phyloP scores from a whole-genome alignment of 441 rosid genomes.

The Bocquillonia castaneifolia region DNA sequence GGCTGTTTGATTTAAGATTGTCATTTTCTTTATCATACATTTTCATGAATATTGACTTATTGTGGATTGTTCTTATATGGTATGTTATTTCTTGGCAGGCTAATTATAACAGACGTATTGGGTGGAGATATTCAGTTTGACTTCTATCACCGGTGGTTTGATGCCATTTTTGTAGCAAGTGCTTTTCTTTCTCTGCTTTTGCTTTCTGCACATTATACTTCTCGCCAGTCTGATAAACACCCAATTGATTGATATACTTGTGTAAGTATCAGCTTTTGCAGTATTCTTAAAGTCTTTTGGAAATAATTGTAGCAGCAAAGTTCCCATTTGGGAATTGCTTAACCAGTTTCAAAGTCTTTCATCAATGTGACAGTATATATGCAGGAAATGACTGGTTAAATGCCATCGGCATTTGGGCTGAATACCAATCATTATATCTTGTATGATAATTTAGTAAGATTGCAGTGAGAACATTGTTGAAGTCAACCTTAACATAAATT shows the following conservation, averaged over 20 bases:
- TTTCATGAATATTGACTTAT: not conserved
- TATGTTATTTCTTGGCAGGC: slow-evolving; percentile 50
- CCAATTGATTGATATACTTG: slow-evolving; percentile 60
- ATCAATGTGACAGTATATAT: not conserved
- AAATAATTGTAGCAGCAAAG: slow-evolving; percentile 5
- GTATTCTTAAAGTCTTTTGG: not conserved
- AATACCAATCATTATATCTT: not conserved
- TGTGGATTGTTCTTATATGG: slow-evolving; percentile 7
- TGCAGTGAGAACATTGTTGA: not conserved
- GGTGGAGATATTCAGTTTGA: slow-evolving; percentile 99
- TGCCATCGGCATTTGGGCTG: not conserved
- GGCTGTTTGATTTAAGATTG: not conserved
- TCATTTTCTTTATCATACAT: not conserved
- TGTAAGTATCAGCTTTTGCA: slow-evolving; percentile 27
- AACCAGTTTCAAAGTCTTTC: not conserved
- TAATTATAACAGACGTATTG: slow-evolving; percentile 87
- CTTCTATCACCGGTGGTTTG: slow-evolving; percentile 98
- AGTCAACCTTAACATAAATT: not conserved
- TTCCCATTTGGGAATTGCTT: not conserved
- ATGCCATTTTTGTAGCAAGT: slow-evolving; percentile 96
- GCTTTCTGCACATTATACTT: slow-evolving; percentile 92
- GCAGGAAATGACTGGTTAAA: no score
- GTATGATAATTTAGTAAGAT: not conserved
- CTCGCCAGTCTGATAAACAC: slow-evolving; percentile 94
- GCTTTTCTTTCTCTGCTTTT: slow-evolving; percentile 91